These are phyloP conservation scores for Ganoderma leucocontextum DNA, from an alignment of 1,284 basidiomycete species.

Conservation along the genomic window DNA sequence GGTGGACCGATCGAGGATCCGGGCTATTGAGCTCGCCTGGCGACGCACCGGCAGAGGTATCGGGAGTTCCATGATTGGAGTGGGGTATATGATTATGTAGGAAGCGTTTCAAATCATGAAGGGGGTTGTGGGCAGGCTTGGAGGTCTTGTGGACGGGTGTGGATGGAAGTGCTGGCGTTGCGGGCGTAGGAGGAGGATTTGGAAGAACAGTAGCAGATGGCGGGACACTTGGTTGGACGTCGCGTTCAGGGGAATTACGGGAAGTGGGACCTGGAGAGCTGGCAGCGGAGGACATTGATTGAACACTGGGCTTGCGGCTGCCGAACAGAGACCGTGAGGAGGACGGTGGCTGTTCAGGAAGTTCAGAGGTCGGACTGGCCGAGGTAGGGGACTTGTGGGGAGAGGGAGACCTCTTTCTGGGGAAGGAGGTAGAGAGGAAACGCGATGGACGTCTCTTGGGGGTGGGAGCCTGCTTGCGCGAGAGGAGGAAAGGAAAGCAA, in stretches of 20 bases:
- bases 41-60: constrained; percentile 40
- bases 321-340: constrained; percentile 36
- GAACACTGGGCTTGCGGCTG: constrained; percentile 35
- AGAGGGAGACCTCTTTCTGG: constrained; percentile 38
- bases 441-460: constrained; percentile 40
- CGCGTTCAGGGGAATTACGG: constrained; percentile 35
- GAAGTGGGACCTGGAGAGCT: constrained; percentile 35
- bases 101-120: constrained; percentile 93
- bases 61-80: constrained; percentile 35
- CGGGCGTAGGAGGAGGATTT: constrained; percentile 26
- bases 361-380: constrained; percentile 25
- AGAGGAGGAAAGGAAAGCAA: constrained; percentile 12
- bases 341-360: constrained; percentile 25
- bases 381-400: constrained; percentile 31
- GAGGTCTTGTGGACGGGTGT: constrained; percentile 33
- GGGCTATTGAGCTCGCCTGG: constrained; percentile 47
- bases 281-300: constrained; percentile 29
- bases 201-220: constrained; percentile 24
- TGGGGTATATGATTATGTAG: constrained; percentile 89
- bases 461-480: constrained; percentile 32
- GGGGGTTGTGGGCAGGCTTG: constrained; percentile 65
- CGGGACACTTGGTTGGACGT: constrained; percentile 21
- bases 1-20: constrained; percentile 39
- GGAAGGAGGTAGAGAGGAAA: constrained; percentile 40
- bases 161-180: background rate